A percentile compares a stretch with the other conserved stretches of the same genome.
Conservation (phyloP, 164 flowering plant species). For the Piper betle region DNA sequence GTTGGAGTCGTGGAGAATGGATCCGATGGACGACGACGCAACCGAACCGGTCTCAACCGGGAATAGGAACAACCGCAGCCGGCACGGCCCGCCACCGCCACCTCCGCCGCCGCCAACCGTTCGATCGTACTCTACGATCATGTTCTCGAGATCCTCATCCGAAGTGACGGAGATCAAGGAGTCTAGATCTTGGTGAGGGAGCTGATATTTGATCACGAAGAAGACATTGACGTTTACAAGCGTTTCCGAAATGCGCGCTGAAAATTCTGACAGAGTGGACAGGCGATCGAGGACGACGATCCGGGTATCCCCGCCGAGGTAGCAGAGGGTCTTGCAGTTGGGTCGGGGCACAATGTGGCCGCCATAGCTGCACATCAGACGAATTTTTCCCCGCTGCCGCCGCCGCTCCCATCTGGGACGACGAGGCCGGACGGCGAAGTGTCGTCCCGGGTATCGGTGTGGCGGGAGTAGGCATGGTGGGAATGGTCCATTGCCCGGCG, state of each 20-base stretch:
- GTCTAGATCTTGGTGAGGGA: constrained; percentile 83
- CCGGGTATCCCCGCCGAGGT: constrained; percentile 89
- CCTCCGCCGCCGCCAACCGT: not conserved
- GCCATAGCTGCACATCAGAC: constrained; percentile 92
- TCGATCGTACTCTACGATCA: constrained; percentile 93
- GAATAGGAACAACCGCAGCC: constrained; percentile 55
- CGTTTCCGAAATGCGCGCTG: constrained; percentile 38
- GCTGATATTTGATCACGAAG: constrained; percentile 71
- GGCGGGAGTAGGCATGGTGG: constrained; percentile 43
- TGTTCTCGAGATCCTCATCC: constrained; percentile 89
- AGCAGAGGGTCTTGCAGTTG: constrained; percentile 72
- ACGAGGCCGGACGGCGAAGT: constrained; percentile 6
- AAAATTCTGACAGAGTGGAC: constrained; percentile 40
- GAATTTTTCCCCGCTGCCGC: too few species aligned
- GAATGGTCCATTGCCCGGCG: constrained; percentile 47
- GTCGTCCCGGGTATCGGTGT: constrained; percentile 43
- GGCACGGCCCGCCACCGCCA: constrained; percentile 18
- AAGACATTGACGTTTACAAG: constrained; percentile 34
- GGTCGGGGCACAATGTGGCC: constrained; percentile 93
- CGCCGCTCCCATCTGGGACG: too few species aligned
- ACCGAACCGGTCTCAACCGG: constrained; percentile 44
- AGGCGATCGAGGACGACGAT: constrained; percentile 70
- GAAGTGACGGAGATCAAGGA: constrained; percentile 78
- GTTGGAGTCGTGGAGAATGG: constrained; percentile 47
- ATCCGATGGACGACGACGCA: constrained; percentile 54